These are phyloP conservation scores for Agapanthus africanus DNA, from an alignment of 106 monocot genomes.

Conservation along the genomic window DNA sequence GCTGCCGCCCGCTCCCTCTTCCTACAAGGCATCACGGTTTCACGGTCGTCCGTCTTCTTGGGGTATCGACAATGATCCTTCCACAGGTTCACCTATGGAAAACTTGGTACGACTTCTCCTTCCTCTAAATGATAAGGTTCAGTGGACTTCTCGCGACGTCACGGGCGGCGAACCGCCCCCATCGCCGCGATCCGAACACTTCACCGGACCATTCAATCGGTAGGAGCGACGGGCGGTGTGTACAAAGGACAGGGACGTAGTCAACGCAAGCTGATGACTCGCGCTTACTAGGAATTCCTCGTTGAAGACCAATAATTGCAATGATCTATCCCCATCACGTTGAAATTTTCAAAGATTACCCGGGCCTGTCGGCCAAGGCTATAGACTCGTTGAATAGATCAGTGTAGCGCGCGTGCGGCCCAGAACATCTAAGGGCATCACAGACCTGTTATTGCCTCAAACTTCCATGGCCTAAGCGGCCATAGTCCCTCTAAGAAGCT, in stretches of 20 bases:
- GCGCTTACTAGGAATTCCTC: constrained; percentile 15
- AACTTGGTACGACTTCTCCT: constrained; percentile 22
- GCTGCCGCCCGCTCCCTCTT: no score
- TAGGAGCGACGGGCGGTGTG: constrained; percentile 11
- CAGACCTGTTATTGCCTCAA: constrained; percentile 95
- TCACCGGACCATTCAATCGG: constrained; percentile 20
- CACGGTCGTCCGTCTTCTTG: no score
- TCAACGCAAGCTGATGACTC: constrained; percentile 11
- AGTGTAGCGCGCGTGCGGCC: constrained; percentile 81
- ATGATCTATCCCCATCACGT: constrained; percentile 17
- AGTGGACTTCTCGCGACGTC: constrained; percentile 13
- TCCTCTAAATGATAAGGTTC: constrained; percentile 24
- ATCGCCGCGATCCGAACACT: constrained; percentile 11
- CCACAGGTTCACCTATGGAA: constrained; percentile 16
- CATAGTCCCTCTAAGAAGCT: constrained; percentile 92
- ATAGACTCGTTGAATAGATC: constrained; percentile 81
- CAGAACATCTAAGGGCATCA: constrained; percentile 97
- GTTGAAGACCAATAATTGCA: constrained; percentile 25
- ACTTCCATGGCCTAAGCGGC: constrained; percentile 73
- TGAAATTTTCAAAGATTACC: constrained; percentile 19
- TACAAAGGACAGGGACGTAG: constrained; percentile 14
- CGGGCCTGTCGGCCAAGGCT: constrained; percentile 10
- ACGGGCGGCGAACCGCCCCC: constrained; percentile 7
- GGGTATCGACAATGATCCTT: constrained; percentile 19
- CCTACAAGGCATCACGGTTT: no score